phyloP scores from a whole-genome alignment of 164 flowering plant genomes.

The Protea cynaroides region DNA sequence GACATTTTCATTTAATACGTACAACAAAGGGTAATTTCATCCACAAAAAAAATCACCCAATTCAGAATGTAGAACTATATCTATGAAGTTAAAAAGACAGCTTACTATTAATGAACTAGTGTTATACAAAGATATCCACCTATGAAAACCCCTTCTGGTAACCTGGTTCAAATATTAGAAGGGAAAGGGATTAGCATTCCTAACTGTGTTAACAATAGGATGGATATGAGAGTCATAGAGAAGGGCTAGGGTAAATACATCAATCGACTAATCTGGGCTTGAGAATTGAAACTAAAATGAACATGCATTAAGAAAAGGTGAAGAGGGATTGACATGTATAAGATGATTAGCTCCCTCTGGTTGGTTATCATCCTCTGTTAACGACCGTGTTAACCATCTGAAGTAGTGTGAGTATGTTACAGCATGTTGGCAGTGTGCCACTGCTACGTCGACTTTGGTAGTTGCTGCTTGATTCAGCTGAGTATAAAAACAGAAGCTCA shows the following conservation, averaged over 20 bases:
- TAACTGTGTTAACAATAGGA: slow-evolving; percentile 14
- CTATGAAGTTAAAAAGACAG: neutral
- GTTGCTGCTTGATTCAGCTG: slow-evolving; percentile 2
- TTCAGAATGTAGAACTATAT: too few species aligned
- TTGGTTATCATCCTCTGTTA: slow-evolving; percentile 11
- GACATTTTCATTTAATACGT: too few species aligned
- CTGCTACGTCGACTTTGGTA: slow-evolving; percentile 2
- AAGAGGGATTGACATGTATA: neutral
- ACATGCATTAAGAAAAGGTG: neutral
- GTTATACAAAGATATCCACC: slow-evolving; percentile 2
- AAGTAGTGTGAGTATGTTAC: slow-evolving; percentile 4
- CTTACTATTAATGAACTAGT: neutral
- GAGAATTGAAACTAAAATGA: neutral
- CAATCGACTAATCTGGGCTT: slow-evolving; percentile 12
- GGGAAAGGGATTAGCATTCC: slow-evolving; percentile 18
- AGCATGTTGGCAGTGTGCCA: neutral
- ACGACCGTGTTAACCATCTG: slow-evolving; percentile 15
- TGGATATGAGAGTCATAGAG: slow-evolving; percentile 4
- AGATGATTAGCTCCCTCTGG: slow-evolving; percentile 9
- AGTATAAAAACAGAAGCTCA: slow-evolving; percentile 3
- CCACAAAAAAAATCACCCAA: too few species aligned
- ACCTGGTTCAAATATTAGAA: slow-evolving; percentile 13
- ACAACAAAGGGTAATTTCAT: too few species aligned
- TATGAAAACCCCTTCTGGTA: slow-evolving; percentile 5
- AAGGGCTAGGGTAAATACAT: slow-evolving; percentile 9